Evolutionary conservation across 2,329 filamentous ascomycete genomes (phyloP), one percentile per base, ranked within the genome.

Genomic region (Ceratocystis papillata): DNA sequence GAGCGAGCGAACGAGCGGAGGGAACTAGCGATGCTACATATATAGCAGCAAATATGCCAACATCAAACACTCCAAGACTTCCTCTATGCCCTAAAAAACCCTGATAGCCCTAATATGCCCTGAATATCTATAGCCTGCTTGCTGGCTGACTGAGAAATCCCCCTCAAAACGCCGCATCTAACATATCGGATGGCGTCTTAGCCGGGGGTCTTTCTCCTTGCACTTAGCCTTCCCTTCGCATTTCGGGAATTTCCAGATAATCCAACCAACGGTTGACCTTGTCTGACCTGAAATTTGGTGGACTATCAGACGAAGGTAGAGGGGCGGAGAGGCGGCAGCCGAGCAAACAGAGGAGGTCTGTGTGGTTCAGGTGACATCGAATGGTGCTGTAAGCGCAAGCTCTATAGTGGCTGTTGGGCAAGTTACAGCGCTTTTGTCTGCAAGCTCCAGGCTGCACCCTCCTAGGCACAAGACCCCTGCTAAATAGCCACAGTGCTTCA

Each of bases 231-330:
- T 57, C 22, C 53, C 37, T 41, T 57, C 3, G 12, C 53, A 57
- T 57, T 57, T 57, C 53, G 53, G 53, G 53, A 30, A 57, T 57
- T 57, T 57, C 22, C 53, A 57, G 22, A 15, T 33, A 28, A 15
- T 6, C 53, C 22, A 28, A 28, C 50, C 8, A 57, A 57, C 10
- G 15, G 53, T 30, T 17, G 53, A 30, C 37, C 10, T 41, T 12
- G 37, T 41, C 37, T 41, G 37, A 41, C 37, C 53, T 57, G 53
- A 57, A 57, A 57, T 28, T 30, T 57, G 3, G 5, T 28, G 53
- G 53, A 57, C 53, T 57, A 57, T 57, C 53, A 57, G 53, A 57
- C 53, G 53, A 57, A 57, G 53, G 53, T 41, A 41, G 37, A 41
- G 37, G 37, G 37, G 37, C 37, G 10, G 37, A 41, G 37, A 10